Evolutionary conservation across 2,329 filamentous ascomycete genomes (phyloP).

Genomic region (Penicillium sclerotigenum): DNA sequence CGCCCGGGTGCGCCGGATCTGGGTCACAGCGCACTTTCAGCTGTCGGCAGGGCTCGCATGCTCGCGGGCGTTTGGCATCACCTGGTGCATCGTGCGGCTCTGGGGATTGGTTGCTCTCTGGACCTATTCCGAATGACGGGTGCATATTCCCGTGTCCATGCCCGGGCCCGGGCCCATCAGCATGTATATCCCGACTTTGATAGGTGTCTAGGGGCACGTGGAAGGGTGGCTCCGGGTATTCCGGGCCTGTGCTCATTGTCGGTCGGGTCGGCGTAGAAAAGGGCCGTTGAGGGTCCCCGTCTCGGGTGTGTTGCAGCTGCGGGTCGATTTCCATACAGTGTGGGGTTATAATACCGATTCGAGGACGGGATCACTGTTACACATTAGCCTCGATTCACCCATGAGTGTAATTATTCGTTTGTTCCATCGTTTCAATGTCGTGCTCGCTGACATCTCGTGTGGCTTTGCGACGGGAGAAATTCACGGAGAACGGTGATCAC

Average conservation of each 20-base stretch:
- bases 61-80: slow-evolving; percentile 65
- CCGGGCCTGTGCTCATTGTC: slow-evolving; percentile 7
- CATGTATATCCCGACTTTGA: background rate
- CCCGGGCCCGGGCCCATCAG: background rate
- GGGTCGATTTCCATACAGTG: slow-evolving; percentile 35
- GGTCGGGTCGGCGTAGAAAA: slow-evolving; percentile 11
- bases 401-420: background rate
- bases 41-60: slow-evolving; percentile 72
- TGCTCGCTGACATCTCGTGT: background rate
- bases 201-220: slow-evolving; percentile 16
- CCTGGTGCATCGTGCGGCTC: slow-evolving; percentile 22
- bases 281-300: slow-evolving; percentile 11
- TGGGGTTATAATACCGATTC: background rate
- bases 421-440: background rate
- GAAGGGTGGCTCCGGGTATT: slow-evolving; percentile 32
- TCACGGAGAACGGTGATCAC: slow-evolving; percentile 18
- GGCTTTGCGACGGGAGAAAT: background rate
- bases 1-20: slow-evolving; percentile 60
- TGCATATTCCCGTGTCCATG: background rate
- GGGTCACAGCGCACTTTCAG: slow-evolving; percentile 84
- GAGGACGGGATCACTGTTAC: background rate
- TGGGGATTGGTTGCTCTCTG: slow-evolving; percentile 6
- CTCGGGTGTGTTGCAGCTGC: slow-evolving; percentile 25
- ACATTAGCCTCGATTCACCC: background rate
- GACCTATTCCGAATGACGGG: background rate